Conservation (phyloP, 148 eudicot genomes). For the Nepenthes mirabilis region DNA sequence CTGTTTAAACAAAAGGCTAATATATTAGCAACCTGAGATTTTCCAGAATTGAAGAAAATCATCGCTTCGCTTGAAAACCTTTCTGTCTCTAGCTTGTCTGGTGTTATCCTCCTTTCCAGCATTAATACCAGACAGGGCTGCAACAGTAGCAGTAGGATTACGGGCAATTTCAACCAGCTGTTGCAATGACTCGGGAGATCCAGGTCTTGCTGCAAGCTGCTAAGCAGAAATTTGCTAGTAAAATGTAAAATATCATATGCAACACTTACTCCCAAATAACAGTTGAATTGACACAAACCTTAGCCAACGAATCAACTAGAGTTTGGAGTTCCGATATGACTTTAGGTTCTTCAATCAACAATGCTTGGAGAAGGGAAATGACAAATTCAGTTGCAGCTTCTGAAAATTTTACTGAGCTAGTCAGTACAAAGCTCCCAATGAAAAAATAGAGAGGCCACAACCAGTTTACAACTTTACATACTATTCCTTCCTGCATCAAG, state of each 20-base stretch:
- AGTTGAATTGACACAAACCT: conserved; percentile 33
- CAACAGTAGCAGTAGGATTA: conserved; percentile 49
- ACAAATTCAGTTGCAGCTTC: conserved; percentile 89
- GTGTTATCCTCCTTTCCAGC: conserved; percentile 47
- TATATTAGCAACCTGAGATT: neutral
- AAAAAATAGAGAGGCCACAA: neutral
- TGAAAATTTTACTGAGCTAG: conserved; percentile 24
- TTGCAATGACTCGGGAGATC: conserved; percentile 83
- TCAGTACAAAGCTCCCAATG: conserved; percentile 2
- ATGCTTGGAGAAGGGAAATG: conserved; percentile 57
- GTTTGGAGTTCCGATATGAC: conserved; percentile 73
- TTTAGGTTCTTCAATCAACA: conserved; percentile 56
- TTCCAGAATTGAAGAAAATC: neutral
- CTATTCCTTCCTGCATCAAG: conserved; percentile 94
- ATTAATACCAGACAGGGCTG: conserved; percentile 29
- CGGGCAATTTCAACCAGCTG: conserved; percentile 78
- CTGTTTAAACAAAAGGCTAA: conserved; percentile 24
- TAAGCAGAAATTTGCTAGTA: conserved; percentile 6
- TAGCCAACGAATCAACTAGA: conserved; percentile 67
- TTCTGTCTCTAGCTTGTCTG: conserved; percentile 56
- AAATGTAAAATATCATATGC: neutral
- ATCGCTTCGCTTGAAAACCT: conserved; percentile 23
- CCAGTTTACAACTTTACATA: conserved; percentile 23
- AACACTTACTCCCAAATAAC: neutral
- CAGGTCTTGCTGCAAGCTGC: conserved; percentile 90